A percentile compares a stretch with the other conserved stretches of the same genome.
phyloP scores from a whole-genome alignment of 192 early-diverging fungal species.

The Haplosporangium gracile region DNA sequence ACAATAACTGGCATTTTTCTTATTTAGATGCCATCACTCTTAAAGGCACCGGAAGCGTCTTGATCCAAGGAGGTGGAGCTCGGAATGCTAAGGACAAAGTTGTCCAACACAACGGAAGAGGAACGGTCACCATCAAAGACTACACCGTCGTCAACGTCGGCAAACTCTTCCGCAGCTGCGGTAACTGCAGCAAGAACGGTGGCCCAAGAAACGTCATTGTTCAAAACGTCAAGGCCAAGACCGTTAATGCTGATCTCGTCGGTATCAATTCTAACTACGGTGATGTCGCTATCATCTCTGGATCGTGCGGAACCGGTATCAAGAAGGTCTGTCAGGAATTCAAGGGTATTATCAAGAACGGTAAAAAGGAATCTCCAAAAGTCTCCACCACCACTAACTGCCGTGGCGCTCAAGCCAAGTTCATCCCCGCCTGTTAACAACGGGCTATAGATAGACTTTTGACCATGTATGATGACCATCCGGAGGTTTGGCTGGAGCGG shows the following conservation, averaged over 20 bases:
- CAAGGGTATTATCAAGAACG: constrained; percentile 28
- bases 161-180: constrained; percentile 24
- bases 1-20: constrained; percentile 4
- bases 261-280: constrained; percentile 22
- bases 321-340: constrained; percentile 18
- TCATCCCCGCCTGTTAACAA: constrained; percentile 17
- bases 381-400: constrained; percentile 16
- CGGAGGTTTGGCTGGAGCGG: not conserved
- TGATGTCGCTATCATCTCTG: constrained; percentile 19
- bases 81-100: constrained; percentile 23
- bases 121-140: constrained; percentile 16
- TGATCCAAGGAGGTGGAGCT: constrained; percentile 20
- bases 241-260: constrained; percentile 12
- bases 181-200: constrained; percentile 27
- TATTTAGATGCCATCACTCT: constrained; percentile 14
- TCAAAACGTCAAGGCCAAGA: constrained; percentile 21
- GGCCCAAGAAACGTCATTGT: constrained; percentile 17
- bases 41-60: constrained; percentile 12
- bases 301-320: constrained; percentile 17
- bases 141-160: constrained; percentile 22
- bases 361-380: constrained; percentile 15
- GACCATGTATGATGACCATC: not conserved
- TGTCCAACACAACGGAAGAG: constrained; percentile 20
- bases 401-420: constrained; percentile 17
- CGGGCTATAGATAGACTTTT: not conserved